These are phyloP conservation scores for Starmerella powellii DNA, from an alignment of 805 yeast genomes.

Conservation along the genomic window DNA sequence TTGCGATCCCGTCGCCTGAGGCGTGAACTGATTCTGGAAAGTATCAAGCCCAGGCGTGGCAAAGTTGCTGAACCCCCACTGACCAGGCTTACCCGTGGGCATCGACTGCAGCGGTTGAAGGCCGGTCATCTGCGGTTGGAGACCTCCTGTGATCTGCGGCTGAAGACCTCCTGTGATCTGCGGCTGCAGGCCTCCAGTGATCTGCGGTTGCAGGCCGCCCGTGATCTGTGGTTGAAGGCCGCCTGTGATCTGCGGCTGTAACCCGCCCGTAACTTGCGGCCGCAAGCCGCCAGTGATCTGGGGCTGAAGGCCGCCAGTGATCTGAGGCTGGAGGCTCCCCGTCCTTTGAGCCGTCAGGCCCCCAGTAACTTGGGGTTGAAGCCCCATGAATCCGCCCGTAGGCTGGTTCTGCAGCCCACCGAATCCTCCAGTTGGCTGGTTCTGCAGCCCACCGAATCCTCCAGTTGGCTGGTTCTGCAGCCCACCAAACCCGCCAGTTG, in stretches of 20 bases:
- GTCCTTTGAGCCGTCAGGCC: constrained; percentile 10
- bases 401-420: constrained; percentile 10
- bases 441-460: background rate
- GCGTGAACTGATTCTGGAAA: constrained; percentile 56
- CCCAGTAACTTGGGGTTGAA: constrained; percentile 17
- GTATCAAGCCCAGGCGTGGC: constrained; percentile 60
- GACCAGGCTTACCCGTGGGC: constrained; percentile 58
- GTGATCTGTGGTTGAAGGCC: constrained; percentile 14
- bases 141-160: constrained; percentile 25
- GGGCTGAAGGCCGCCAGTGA: constrained; percentile 35
- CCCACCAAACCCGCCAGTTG: constrained; percentile 1
- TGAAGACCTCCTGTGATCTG: constrained; percentile 32
- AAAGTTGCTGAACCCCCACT: constrained; percentile 68
- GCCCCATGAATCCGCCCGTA: constrained; percentile 6
- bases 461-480: constrained; percentile 23
- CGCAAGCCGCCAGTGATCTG: constrained; percentile 53
- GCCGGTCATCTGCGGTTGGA: constrained; percentile 50
- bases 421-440: constrained; percentile 9
- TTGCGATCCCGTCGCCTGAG: constrained; percentile 30
- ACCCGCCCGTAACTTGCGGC: constrained; percentile 12
- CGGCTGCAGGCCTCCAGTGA: constrained; percentile 31
- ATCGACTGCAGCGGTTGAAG: constrained; percentile 29
- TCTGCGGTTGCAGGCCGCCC: constrained; percentile 28
- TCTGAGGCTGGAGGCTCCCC: constrained; percentile 16
- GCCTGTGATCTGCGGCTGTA: constrained; percentile 16